A percentile compares a stretch with the other conserved stretches of the same genome.
phyloP scores from a whole-genome alignment of 2,329 filamentous ascomycete species.

The Laburnicola sp. region DNA sequence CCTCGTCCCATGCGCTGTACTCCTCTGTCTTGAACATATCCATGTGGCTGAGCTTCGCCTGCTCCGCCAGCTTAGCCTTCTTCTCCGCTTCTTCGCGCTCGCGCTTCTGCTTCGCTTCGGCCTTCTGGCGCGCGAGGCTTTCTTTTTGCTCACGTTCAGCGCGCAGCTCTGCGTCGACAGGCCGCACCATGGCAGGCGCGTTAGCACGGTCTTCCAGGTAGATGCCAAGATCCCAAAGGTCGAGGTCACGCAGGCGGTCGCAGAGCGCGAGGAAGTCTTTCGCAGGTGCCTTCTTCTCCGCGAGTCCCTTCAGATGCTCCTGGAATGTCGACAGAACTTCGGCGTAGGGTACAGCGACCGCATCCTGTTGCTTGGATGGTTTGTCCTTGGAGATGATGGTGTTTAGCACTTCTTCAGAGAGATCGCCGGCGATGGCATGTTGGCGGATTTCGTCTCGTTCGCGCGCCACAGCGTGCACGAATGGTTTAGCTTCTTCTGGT shows the following conservation, averaged over 20 bases:
- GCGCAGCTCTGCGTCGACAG: slow-evolving; percentile 62
- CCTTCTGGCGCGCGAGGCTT: slow-evolving; percentile 48
- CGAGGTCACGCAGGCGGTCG: slow-evolving; percentile 71
- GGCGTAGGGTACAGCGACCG: slow-evolving; percentile 50
- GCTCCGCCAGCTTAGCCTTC: slow-evolving; percentile 58
- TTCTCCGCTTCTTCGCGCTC: slow-evolving; percentile 63
- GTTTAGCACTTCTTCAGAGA: slow-evolving; percentile 31
- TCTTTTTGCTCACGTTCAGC: slow-evolving; percentile 58
- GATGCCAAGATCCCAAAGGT: slow-evolving; percentile 79
- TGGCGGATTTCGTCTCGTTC: slow-evolving; percentile 62
- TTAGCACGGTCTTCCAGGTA: slow-evolving; percentile 81
- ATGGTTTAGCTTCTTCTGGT: slow-evolving; percentile 61
- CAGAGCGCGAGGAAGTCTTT: slow-evolving; percentile 76
- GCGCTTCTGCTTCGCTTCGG: slow-evolving; percentile 52
- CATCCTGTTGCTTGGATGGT: slow-evolving; percentile 31
- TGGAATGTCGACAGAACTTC: slow-evolving; percentile 57
- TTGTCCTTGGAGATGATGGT: slow-evolving; percentile 47
- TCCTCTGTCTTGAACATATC: slow-evolving; percentile 63
- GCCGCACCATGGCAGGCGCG: slow-evolving; percentile 74
- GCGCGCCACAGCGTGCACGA: slow-evolving; percentile 61
- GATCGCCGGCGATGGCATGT: slow-evolving; percentile 55
- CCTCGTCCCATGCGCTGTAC: slow-evolving; percentile 78
- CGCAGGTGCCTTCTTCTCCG: slow-evolving; percentile 55
- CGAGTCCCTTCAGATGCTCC: slow-evolving; percentile 63
- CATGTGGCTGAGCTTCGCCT: slow-evolving; percentile 60